Base-by-base conservation (phyloP, 257 asterid genomes). In the Scutellaria minor region DNA sequence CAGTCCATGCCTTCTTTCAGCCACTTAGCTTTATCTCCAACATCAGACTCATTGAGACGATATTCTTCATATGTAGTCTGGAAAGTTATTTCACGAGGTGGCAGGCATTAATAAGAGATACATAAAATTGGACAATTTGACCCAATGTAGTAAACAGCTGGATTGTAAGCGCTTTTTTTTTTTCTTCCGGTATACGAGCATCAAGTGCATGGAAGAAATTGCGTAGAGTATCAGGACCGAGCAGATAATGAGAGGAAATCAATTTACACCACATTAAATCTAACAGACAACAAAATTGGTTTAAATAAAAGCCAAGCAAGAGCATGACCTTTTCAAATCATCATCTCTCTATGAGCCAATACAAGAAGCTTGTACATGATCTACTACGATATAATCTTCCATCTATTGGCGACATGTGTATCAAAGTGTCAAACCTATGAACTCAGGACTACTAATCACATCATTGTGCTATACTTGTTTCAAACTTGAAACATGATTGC, bases 1-100 rank as follows among this genome's bases (percentile, higher is more conserved):
- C 99, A 95, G 84, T 95, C 98, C 97, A 95, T 95, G 88, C 99
- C 99, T 83, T 95, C 99, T 84, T 95, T 95, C 76, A 95, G 83
- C 96, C 96, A 95, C 92, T 89, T 92, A 5, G 83, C 63, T 85
- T 88, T 95, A 59, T 95, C 97, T 65, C 97, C 98, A 63, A 95
- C 97, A 61, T 95, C 98, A 59, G 86, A 73, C 76, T 78, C 94
- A 68, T 90, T 87, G 68, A 95, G 96, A 68, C 98, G 96, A 79
- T 44, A 74, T 84, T 95, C 99, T 84, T 95, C 99, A 72, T 71
- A 95, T 51, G 94, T 66, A 71, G 2, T 92, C 99, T 94, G 90
- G 74, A 86, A 75, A 73, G 27, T 72, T n/a, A 75, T 44, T 68
- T 45, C 75, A 73, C 42, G 62, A 52, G 70, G 53, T 61, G 61